These are phyloP conservation scores for Daldinia caldariorum DNA, from an alignment of 495 filamentous ascomycete genomes.

Conservation along the genomic window DNA sequence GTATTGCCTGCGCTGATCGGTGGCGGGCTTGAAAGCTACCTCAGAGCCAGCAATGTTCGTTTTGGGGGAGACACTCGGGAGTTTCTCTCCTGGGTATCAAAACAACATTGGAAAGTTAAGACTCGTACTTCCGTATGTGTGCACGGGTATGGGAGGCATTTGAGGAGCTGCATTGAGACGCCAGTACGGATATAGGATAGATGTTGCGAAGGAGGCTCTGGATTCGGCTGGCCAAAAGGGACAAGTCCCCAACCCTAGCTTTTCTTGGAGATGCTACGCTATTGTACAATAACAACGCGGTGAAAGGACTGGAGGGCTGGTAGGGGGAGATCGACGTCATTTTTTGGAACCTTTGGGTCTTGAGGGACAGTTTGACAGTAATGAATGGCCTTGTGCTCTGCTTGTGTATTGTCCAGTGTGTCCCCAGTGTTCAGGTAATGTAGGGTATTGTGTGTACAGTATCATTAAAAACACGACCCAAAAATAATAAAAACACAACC, in stretches of 20 bases:
- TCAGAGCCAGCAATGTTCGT: not conserved
- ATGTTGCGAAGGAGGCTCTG: slow-evolving; percentile 2
- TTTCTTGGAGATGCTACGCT: too few species aligned
- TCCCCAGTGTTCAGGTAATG: too few species aligned
- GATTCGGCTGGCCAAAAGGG: slow-evolving; percentile 18
- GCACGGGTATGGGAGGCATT: slow-evolving; percentile 5
- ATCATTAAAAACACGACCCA: too few species aligned
- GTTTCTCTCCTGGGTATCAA: not conserved
- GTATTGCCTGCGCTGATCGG: slow-evolving; percentile 23
- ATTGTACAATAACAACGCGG: not conserved
- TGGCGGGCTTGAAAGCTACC: slow-evolving; percentile 14
- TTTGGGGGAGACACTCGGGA: slow-evolving; percentile 7
- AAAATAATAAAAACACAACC: too few species aligned
- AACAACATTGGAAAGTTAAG: slow-evolving; percentile 4
- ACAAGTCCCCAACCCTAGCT: not conserved
- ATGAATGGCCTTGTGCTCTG: not conserved
- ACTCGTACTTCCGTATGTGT: slow-evolving; percentile 4
- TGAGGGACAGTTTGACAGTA: slow-evolving; percentile 2
- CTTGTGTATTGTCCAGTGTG: not conserved
- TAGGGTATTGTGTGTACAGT: too few species aligned
- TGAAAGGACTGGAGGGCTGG: not conserved
- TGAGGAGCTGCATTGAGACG: slow-evolving; percentile 27
- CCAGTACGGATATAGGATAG: slow-evolving; percentile 19
- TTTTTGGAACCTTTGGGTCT: slow-evolving; percentile 11
- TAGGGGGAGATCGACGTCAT: slow-evolving; percentile 30